Conservation (phyloP, 768 basidiomycete species). For the Pulveroboletus frians region DNA sequence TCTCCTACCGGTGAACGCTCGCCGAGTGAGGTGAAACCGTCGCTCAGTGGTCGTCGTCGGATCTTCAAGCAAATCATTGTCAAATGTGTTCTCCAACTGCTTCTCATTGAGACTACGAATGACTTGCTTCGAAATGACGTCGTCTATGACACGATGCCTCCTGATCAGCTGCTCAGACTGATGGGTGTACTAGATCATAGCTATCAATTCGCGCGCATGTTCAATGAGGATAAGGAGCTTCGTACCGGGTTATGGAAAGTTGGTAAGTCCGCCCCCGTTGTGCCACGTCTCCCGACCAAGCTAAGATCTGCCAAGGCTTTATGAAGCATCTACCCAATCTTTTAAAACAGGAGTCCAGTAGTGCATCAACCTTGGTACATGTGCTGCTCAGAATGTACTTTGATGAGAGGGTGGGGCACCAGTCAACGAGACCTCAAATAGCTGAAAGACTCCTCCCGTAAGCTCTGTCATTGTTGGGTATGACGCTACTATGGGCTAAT, state of each 20-base stretch:
- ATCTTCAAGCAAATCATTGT: conserved; percentile 99
- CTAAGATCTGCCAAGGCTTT: conserved; percentile 60
- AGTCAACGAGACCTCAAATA: conserved; percentile 76
- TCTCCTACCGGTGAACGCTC: conserved; percentile 63
- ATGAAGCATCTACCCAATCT: conserved; percentile 99
- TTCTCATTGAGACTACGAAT: conserved; percentile 95
- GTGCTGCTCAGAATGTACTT: conserved; percentile 91
- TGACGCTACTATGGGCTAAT: neutral
- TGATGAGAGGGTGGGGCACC: conserved; percentile 83
- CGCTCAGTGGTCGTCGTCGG: conserved; percentile 66
- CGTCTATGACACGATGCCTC: conserved; percentile 90
- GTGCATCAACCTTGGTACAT: conserved; percentile 90
- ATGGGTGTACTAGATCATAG: conserved; percentile 97
- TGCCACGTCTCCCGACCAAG: neutral
- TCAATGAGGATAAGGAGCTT: conserved; percentile 98
- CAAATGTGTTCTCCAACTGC: conserved; percentile 95
- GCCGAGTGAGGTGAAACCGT: conserved; percentile 45
- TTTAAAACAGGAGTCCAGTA: conserved; percentile 96
- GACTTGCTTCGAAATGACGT: conserved; percentile 89
- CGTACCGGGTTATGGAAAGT: conserved; percentile 99
- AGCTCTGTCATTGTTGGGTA: conserved; percentile 16
- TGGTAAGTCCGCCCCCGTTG: conserved; percentile 51
- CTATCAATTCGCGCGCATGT: conserved; percentile 94
- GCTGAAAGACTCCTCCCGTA: conserved; percentile 67
- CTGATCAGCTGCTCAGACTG: conserved; percentile 85